phyloP scores from a whole-genome alignment of 768 basidiomycete species.

The Boletus subparvulus region DNA sequence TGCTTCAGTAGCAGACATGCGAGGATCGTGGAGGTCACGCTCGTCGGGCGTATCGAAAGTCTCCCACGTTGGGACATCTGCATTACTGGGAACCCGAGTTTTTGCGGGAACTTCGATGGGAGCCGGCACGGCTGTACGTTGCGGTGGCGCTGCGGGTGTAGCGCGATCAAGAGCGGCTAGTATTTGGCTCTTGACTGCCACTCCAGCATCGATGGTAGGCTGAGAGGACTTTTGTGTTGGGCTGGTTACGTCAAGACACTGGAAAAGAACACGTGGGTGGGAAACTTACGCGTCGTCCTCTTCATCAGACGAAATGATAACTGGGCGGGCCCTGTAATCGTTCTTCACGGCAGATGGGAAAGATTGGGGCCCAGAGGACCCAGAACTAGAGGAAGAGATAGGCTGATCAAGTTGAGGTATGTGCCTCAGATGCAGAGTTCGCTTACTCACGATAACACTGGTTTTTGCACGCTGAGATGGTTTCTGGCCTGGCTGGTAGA shows the following conservation, averaged over 20 bases:
- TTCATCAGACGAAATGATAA: slow-evolving; percentile 36
- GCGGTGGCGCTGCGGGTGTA: slow-evolving; percentile 6
- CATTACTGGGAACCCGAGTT: slow-evolving; percentile 15
- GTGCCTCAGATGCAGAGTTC: neutral
- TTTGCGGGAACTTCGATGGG: slow-evolving; percentile 32
- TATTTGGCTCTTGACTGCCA: slow-evolving; percentile 14
- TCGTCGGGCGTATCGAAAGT: slow-evolving; percentile 32
- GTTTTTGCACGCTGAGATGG: slow-evolving; percentile 1
- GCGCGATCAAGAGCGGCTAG: slow-evolving; percentile 28
- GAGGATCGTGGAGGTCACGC: slow-evolving; percentile 27
- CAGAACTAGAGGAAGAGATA: slow-evolving; percentile 25
- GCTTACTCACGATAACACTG: slow-evolving; percentile 24
- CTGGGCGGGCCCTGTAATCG: slow-evolving; percentile 6
- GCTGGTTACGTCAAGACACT: slow-evolving; percentile 9
- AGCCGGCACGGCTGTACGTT: slow-evolving; percentile 29
- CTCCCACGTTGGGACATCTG: slow-evolving; percentile 24
- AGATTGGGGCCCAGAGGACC: slow-evolving; percentile 22
- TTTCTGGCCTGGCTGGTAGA: slow-evolving; percentile 25
- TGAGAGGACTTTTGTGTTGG: slow-evolving; percentile 1
- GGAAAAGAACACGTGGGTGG: neutral
- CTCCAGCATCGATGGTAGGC: neutral
- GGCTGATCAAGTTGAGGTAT: slow-evolving; percentile 14
- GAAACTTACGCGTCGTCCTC: slow-evolving; percentile 17
- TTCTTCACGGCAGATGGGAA: slow-evolving; percentile 4
- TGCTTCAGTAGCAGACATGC: slow-evolving; percentile 54